Evolutionary conservation across 306 rosid species (phyloP).

Genomic region (Cucumis cinereus): DNA sequence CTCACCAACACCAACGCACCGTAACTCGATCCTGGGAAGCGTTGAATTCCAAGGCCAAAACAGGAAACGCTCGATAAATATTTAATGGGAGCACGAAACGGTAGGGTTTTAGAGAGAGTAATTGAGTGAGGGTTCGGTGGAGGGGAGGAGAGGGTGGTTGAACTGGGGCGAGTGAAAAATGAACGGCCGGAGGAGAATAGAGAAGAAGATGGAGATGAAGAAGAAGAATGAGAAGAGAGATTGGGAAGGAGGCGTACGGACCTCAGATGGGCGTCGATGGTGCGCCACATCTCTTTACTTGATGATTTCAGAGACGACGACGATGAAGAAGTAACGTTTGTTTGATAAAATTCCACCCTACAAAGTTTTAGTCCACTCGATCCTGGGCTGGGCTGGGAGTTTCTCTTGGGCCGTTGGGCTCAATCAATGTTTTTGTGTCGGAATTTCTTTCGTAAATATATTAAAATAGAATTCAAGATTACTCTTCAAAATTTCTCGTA

Average conservation of each 20-base stretch:
- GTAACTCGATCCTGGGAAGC: background rate
- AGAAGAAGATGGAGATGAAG: constrained; percentile 10
- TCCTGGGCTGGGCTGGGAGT: background rate
- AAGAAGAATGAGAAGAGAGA: constrained; percentile 12
- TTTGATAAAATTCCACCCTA: background rate
- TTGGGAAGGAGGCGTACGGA: constrained; percentile 18
- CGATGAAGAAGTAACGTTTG: background rate
- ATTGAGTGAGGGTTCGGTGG: constrained; percentile 6
- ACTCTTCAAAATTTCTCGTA: no score
- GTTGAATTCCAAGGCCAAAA: constrained; percentile 4
- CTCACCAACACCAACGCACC: constrained; percentile 17
- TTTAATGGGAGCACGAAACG: constrained; percentile 2
- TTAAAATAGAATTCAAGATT: no score
- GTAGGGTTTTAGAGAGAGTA: constrained; percentile 13
- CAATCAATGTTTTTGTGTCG: no score
- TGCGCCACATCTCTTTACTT: constrained; percentile 34
- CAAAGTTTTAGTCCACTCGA: background rate
- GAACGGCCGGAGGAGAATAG: background rate
- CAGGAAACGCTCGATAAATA: background rate
- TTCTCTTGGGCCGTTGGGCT: background rate
- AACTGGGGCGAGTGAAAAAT: constrained; percentile 13
- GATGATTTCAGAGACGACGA: background rate
- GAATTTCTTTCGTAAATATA: no score
- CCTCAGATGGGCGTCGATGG: constrained; percentile 36
- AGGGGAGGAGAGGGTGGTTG: background rate